Base-by-base conservation (phyloP, 2,329 filamentous ascomycete genomes). In the Verticillium tricorpus region DNA sequence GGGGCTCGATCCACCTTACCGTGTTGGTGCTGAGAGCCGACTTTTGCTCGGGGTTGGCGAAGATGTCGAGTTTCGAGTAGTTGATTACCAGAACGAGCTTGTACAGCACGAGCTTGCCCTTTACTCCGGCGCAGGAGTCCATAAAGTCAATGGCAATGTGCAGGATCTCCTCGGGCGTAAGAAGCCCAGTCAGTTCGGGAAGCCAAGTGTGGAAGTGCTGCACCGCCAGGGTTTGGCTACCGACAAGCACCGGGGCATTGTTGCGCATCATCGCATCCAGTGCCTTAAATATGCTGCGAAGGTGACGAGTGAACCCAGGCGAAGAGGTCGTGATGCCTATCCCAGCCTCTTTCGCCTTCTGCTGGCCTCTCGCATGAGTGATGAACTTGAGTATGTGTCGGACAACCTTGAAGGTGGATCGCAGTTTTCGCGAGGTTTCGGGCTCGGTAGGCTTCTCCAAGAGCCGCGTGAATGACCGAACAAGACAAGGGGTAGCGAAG, bases 161-260 rank as follows among this genome's bases (percentile, higher is more conserved):
- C 59, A 97, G 80, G 56, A 97, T 94, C 72, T 98, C 94, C 69
- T 93, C 89, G 0, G 89, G 88, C 4, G 84, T 85, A 71, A 98
- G 82, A 40, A 95, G 82, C 1, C 89, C 87, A 0, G 86, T 82
- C 11, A 99, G 85, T 72, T 98, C 94, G 0, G 95, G 94, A n/a
- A 99, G 80, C 95, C 95, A 99, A 0, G 91, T 91, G 72, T 98
- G 94, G 73, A 98, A 96, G 73, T 98, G 92, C 74, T 99, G 95
- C 14, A 98, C 93, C 2, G 96, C 88, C 58, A 99, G 80, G 0
- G 95, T 98, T 76, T 99, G 96, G 65, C 91, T 98, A 37, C 95
- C 95, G 15, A 98, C 91, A 28, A 98, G 80, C 19, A 93, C 88
- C 0, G 95, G 91, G 2, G 92, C 90, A 1, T 88, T 82, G 73